Base-by-base conservation (phyloP, 2,329 filamentous ascomycete genomes). In the Microsporum canis region DNA sequence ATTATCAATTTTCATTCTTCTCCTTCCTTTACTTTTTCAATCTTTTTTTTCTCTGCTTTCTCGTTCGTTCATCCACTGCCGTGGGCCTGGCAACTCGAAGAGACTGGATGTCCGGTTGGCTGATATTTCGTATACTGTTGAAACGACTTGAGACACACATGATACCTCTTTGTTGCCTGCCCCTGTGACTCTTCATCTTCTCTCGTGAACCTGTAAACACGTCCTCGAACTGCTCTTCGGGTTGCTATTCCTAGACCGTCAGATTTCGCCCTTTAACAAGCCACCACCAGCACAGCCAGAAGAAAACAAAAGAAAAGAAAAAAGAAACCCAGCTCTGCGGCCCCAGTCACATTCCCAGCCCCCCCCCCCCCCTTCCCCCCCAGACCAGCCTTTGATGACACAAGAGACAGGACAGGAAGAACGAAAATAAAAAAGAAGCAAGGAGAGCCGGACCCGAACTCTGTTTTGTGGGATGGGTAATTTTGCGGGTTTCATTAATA, bases 401-500 rank as follows among this genome's bases (percentile, higher is more conserved):
- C 17, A 8, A 55, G 6, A 55, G 5, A 36, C 23, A 55, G 10
- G n/a, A n/a, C 2, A 23, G 47, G 3, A 31, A 31, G 29, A 53
- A 31, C 4, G 23, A 17, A 14, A 34, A 53, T n/a, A 29, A n/a
- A n/a, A n/a, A 53, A 53, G 12, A 55, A 36, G 39, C 39, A 55
- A 55, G 33, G 49, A 55, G 49, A n/a, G 12, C 49, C 49, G 49
- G 31, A n/a, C 14, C 27, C 49, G 49, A 55, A 55, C 49, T 55
- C 8, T 17, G 29, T 55, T 55, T 55, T 55, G 49, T 55, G 49
- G 49, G 17, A 55, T 55, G 49, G 17, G 39, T 55, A 55, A 55
- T 55, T 55, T 55, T 55, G 51, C 51, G 12, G 51, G 51, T 55
- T 55, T 55, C 51, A 55, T 55, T 55, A 7, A 31, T 29, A 53